These are phyloP conservation scores for Parietichytrium sp. DNA, from an alignment of 108 stramenopile genomes.

Conservation along the genomic window DNA sequence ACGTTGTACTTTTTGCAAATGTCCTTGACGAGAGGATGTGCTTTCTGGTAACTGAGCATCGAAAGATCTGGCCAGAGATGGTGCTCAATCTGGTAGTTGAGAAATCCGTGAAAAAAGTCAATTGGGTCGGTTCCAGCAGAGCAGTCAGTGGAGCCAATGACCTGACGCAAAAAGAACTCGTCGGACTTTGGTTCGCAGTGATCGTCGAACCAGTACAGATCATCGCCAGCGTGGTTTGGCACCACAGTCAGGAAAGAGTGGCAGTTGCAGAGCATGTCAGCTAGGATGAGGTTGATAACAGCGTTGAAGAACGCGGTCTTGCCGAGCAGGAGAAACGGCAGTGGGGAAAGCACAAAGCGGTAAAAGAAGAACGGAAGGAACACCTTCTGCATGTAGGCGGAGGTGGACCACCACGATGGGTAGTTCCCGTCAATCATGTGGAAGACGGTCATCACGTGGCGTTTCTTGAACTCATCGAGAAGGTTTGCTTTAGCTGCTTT, in stretches of 20 bases:
- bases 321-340: constrained; percentile 56
- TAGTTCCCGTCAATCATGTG: background rate
- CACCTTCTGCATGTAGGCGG: constrained; percentile 66
- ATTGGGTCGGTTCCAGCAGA: constrained; percentile 70
- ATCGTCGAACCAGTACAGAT: constrained; percentile 82
- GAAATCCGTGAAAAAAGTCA: constrained; percentile 79
- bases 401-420: constrained; percentile 28
- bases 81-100: constrained; percentile 89
- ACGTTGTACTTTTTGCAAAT: constrained; percentile 79
- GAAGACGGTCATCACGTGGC: constrained; percentile 5
- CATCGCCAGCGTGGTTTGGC: constrained; percentile 82
- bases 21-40: constrained; percentile 73
- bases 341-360: constrained; percentile 70
- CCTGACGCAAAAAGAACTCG: constrained; percentile 81
- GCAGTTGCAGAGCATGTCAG: constrained; percentile 77
- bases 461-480: background rate
- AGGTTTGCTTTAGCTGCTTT: constrained; percentile 24
- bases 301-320: constrained; percentile 65
- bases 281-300: constrained; percentile 73
- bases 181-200: constrained; percentile 76
- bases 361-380: constrained; percentile 72
- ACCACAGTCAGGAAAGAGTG: constrained; percentile 81
- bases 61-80: constrained; percentile 80
- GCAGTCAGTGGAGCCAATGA: constrained; percentile 77
- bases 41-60: constrained; percentile 80